A percentile compares a stretch with the other conserved stretches of the same genome.
Conservation (phyloP, 768 basidiomycete genomes). For the Mycena alexandri region DNA sequence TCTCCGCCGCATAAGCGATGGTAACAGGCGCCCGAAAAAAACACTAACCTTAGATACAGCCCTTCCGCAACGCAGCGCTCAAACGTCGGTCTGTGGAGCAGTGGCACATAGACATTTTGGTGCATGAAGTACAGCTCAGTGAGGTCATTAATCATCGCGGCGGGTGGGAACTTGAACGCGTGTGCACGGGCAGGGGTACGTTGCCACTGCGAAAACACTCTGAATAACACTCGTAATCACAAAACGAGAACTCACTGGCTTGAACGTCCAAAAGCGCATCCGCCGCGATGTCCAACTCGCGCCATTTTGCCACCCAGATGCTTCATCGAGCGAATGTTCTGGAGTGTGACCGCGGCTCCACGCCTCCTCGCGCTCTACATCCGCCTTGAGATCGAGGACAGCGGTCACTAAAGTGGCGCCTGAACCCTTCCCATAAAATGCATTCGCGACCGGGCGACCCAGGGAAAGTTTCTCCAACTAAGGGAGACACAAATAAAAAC, state of each 20-base stretch:
- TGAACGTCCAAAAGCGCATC: slow-evolving; percentile 10
- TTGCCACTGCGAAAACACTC: slow-evolving; percentile 10
- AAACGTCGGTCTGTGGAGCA: slow-evolving; percentile 82
- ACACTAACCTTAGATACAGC: slow-evolving; percentile 53
- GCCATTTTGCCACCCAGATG: slow-evolving; percentile 44
- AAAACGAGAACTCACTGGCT: not conserved
- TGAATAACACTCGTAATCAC: not conserved
- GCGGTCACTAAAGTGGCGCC: slow-evolving; percentile 5
- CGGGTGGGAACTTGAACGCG: slow-evolving; percentile 60
- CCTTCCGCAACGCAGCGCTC: slow-evolving; percentile 61
- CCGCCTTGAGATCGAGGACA: slow-evolving; percentile 16
- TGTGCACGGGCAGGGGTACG: not conserved
- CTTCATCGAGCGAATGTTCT: too few relatives aligned
- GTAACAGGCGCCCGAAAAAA: too few relatives aligned
- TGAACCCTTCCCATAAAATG: slow-evolving; percentile 17
- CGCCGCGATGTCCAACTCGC: slow-evolving; percentile 23
- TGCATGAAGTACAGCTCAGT: slow-evolving; percentile 76
- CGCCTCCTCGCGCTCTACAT: slow-evolving; percentile 32
- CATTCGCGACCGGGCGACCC: not conserved
- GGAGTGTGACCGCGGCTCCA: not conserved
- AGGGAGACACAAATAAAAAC: not conserved
- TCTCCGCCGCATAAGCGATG: too few relatives aligned
- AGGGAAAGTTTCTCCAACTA: slow-evolving; percentile 9
- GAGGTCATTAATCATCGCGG: slow-evolving; percentile 63
- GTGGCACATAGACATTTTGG: slow-evolving; percentile 69